phyloP scores from a whole-genome alignment of 495 filamentous ascomycete genomes.

The Hypoxylon rickii region DNA sequence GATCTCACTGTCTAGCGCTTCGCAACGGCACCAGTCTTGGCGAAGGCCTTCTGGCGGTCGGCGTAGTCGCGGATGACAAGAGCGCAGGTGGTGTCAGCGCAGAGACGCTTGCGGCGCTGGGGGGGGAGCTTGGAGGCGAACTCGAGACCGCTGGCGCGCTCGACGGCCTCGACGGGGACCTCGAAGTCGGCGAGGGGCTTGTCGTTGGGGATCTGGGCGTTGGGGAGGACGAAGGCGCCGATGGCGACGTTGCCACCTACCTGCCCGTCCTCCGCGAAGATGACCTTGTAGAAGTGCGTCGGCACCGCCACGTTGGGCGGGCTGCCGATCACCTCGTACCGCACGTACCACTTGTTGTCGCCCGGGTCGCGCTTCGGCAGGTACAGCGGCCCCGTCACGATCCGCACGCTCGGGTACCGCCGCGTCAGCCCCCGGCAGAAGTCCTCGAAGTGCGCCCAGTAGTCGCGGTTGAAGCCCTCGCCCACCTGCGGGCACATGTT shows the following conservation, averaged over 20 bases:
- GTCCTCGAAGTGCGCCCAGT: constrained; percentile 98
- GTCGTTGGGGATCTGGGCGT: constrained; percentile 84
- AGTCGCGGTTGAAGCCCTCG: constrained; percentile 96
- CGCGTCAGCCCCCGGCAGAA: constrained; percentile 83
- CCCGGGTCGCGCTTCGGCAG: constrained; percentile 74
- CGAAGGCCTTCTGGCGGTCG: constrained; percentile 63
- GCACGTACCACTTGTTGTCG: constrained; percentile 93
- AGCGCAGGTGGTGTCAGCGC: constrained; percentile 80
- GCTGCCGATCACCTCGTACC: constrained; percentile 94
- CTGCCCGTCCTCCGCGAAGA: constrained; percentile 86
- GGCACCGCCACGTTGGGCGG: constrained; percentile 95
- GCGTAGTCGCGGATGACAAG: constrained; percentile 80
- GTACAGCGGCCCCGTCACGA: constrained; percentile 94
- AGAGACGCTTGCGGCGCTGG: constrained; percentile 75
- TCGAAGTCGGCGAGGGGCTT: constrained; percentile 88
- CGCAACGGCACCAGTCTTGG: constrained; percentile 33
- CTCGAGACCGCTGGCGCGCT: constrained; percentile 88
- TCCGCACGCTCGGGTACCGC: constrained; percentile 83
- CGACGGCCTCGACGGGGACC: constrained; percentile 88
- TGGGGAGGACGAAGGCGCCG: constrained; percentile 94
- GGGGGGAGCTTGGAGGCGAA: constrained; percentile 80
- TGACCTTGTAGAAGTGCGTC: constrained; percentile 98
- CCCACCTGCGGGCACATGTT: constrained; percentile 99
- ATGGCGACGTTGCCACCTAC: constrained; percentile 78
- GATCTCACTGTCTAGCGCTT: constrained; percentile 20